Percentiles rank a stretch among this genome's conserved stretches.
Evolutionary conservation across 2,329 filamentous ascomycete genomes (phyloP).

Genomic region (Phyllosticta ampelicida): DNA sequence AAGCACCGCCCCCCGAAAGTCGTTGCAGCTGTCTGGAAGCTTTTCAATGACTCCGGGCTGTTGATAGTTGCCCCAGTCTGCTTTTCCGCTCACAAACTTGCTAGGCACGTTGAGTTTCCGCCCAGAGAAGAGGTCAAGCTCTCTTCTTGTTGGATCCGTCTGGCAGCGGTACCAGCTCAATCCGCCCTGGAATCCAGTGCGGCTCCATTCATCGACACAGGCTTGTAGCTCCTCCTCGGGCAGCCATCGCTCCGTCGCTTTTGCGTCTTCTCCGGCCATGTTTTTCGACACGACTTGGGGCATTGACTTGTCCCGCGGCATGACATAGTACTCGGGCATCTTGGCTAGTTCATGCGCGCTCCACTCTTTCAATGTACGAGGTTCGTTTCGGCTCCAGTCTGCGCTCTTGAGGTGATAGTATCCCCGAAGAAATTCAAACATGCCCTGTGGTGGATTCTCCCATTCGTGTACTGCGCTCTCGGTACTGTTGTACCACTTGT

Average conservation of each 20-base stretch:
- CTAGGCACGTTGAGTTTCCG: conserved; percentile 51
- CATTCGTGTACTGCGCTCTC: conserved; percentile 37
- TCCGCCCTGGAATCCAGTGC: conserved; percentile 54
- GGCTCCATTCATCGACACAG: conserved; percentile 49
- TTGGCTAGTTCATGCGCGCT: conserved; percentile 45
- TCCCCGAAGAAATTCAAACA: conserved; percentile 51
- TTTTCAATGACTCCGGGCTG: conserved; percentile 53
- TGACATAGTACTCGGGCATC: conserved; percentile 59
- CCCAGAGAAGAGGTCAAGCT: conserved; percentile 49
- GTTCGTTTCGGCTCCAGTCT: conserved; percentile 46
- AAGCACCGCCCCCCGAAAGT: conserved; percentile 43
- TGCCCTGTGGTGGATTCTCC: conserved; percentile 38
- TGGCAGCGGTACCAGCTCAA: conserved; percentile 57
- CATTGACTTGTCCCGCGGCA: conserved; percentile 49
- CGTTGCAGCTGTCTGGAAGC: conserved; percentile 41
- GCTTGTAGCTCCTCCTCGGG: conserved; percentile 46
- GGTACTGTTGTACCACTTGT: conserved; percentile 56
- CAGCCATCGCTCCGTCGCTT: conserved; percentile 44
- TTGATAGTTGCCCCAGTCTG: conserved; percentile 60
- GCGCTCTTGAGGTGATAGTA: conserved; percentile 61
- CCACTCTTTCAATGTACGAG: conserved; percentile 45
- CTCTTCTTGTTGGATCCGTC: conserved; percentile 41
- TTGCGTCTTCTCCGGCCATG: conserved; percentile 43
- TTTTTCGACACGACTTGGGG: conserved; percentile 44
- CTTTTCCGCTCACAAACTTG: conserved; percentile 49